phyloP scores from a whole-genome alignment of 805 yeast genomes.

The Cyberlindnera mississippiensis region DNA sequence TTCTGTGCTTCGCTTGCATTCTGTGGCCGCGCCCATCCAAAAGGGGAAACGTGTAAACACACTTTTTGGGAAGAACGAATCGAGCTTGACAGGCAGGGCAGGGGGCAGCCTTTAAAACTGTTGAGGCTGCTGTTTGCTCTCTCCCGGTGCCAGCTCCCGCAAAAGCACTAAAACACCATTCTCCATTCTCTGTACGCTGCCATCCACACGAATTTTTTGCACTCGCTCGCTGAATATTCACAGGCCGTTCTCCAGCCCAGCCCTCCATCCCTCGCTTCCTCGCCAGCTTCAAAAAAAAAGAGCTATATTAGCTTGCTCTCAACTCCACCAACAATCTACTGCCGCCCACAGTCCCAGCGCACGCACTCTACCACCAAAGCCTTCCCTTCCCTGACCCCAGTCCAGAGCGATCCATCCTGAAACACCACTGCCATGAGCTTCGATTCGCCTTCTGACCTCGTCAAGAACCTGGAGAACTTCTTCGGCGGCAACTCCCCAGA shows the following conservation, averaged over 20 bases:
- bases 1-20: slow-evolving; percentile 12
- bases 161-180: too few relatives aligned
- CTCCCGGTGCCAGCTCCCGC: too few relatives aligned
- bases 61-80: slow-evolving; percentile 8
- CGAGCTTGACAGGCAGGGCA: slow-evolving; percentile 5
- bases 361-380: not conserved
- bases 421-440: slow-evolving; percentile 16
- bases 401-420: not conserved
- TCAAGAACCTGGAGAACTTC: slow-evolving; percentile 22
- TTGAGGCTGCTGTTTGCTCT: not conserved
- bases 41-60: slow-evolving; percentile 14
- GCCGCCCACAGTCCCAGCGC: too few relatives aligned
- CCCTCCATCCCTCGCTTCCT: not conserved
- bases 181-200: not conserved
- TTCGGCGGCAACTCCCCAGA: slow-evolving; percentile 24
- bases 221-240: too few relatives aligned
- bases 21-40: slow-evolving; percentile 3
- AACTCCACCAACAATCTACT: not conserved
- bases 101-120: slow-evolving; percentile 4
- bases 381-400: too few relatives aligned
- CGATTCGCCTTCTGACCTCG: slow-evolving; percentile 22
- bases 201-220: too few relatives aligned
- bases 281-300: not conserved
- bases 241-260: too few relatives aligned
- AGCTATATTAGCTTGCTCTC: not conserved